Percentiles rank a stretch among this genome's conserved stretches.
Evolutionary conservation across 192 early-diverging fungal genomes (phyloP).

Genomic region (Coemansia sp.): DNA sequence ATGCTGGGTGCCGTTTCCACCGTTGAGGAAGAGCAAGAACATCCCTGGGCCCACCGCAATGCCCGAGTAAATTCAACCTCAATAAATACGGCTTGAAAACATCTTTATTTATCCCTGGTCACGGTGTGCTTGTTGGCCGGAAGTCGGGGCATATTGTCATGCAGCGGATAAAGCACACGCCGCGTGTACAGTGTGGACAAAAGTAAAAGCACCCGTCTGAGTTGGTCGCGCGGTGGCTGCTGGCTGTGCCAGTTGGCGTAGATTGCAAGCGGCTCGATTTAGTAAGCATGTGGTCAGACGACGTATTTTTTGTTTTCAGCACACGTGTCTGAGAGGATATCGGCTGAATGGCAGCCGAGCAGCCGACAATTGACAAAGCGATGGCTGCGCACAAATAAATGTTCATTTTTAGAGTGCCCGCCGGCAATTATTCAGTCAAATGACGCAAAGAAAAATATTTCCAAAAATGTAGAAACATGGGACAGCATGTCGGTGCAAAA

Average conservation of each 20-base stretch:
- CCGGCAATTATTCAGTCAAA: not conserved
- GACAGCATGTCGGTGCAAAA: not conserved
- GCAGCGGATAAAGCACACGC: constrained; percentile 32
- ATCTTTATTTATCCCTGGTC: too few relatives aligned
- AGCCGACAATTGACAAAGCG: not conserved
- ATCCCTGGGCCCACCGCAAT: not conserved
- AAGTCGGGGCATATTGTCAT: constrained; percentile 42
- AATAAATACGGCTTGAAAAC: constrained; percentile 1
- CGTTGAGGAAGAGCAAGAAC: constrained; percentile 15
- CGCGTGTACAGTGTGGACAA: constrained; percentile 37
- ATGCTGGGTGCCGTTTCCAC: constrained; percentile 45
- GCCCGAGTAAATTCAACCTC: not conserved
- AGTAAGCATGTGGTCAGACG: not conserved
- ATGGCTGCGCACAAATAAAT: not conserved
- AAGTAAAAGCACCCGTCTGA: constrained; percentile 31
- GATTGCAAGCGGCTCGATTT: not conserved
- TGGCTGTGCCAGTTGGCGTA: not conserved
- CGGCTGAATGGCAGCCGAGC: not conserved
- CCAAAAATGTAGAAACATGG: not conserved
- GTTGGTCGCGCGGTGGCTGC: not conserved
- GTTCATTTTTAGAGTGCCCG: not conserved
- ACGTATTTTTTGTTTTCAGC: not conserved
- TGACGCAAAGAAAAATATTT: not conserved
- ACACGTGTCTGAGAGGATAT: not conserved
- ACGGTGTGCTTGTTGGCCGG: not conserved